Percentiles rank a stretch among this genome's conserved stretches.
These are phyloP conservation scores for Zygotorulaspora danielsina DNA, from an alignment of 805 yeast species.

Conservation along the genomic window DNA sequence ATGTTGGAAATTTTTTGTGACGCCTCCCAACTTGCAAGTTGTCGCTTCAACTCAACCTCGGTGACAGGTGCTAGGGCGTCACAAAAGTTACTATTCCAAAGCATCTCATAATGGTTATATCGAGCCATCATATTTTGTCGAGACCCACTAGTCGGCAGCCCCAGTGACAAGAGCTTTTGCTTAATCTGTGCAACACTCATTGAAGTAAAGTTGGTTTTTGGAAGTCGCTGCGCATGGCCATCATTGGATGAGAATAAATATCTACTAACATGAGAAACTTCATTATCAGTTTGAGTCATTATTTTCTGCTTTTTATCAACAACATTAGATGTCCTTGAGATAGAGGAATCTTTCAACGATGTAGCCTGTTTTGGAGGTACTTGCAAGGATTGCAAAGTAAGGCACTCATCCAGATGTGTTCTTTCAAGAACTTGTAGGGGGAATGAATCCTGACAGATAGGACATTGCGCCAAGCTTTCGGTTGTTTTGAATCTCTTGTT, in stretches of 20 bases:
- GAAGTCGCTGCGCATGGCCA: slow-evolving; percentile 40
- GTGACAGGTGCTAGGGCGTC: slow-evolving; percentile 65
- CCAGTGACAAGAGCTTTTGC: slow-evolving; percentile 50
- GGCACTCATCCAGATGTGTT: slow-evolving; percentile 59
- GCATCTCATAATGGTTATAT: slow-evolving; percentile 68
- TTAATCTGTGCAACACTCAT: slow-evolving; percentile 57
- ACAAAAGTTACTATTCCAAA: slow-evolving; percentile 71
- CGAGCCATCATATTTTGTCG: slow-evolving; percentile 61
- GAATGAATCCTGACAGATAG: slow-evolving; percentile 57
- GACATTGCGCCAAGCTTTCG: slow-evolving; percentile 50
- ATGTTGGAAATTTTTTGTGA: slow-evolving; percentile 22
- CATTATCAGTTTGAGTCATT: not conserved
- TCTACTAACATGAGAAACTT: slow-evolving; percentile 18
- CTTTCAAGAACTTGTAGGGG: slow-evolving; percentile 53
- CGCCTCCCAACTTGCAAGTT: slow-evolving; percentile 65
- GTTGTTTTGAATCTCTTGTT: slow-evolving; percentile 10
- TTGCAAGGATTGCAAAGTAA: slow-evolving; percentile 30
- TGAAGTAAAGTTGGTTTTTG: slow-evolving; percentile 61
- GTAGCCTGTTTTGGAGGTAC: slow-evolving; percentile 1
- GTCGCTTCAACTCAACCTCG: slow-evolving; percentile 50
- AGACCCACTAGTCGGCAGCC: slow-evolving; percentile 60
- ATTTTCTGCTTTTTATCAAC: slow-evolving; percentile 2
- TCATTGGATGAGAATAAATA: slow-evolving; percentile 14
- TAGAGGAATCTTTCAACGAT: not conserved
- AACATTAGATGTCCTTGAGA: not conserved